These are phyloP conservation scores for Strobilomyces dryophilus DNA, from an alignment of 768 basidiomycete species.

Conservation along the genomic window DNA sequence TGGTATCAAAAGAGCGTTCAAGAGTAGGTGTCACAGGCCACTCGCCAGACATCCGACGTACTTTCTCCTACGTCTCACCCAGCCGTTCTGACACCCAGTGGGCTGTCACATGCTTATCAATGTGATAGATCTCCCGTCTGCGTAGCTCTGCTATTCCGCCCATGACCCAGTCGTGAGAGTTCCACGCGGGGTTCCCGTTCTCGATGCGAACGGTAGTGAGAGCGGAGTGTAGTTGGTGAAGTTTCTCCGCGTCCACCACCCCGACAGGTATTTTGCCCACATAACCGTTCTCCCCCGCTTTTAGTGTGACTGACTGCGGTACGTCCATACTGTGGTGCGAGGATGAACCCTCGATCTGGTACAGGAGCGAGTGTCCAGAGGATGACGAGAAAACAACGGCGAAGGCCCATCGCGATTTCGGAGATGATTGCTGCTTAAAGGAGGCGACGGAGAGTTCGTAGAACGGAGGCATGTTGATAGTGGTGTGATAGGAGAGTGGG, in stretches of 20 bases:
- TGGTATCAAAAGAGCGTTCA: constrained; percentile 21
- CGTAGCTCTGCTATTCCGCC: constrained; percentile 28
- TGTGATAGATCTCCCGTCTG: constrained; percentile 24
- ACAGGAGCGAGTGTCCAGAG: constrained; percentile 28
- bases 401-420: constrained; percentile 24
- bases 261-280: constrained; percentile 21
- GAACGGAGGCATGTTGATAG: constrained; percentile 28
- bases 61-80: constrained; percentile 21
- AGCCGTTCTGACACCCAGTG: constrained; percentile 30
- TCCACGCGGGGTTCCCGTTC: constrained; percentile 27
- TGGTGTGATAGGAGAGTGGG: neutral
- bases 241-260: constrained; percentile 25
- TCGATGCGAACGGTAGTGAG: constrained; percentile 25
- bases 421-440: constrained; percentile 20
- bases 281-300: constrained; percentile 28
- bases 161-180: constrained; percentile 29
- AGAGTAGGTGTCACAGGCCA: constrained; percentile 6
- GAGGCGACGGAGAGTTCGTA: constrained; percentile 31
- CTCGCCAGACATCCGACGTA: neutral
- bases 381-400: constrained; percentile 26
- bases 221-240: constrained; percentile 26
- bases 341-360: constrained; percentile 27
- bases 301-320: constrained; percentile 31
- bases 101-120: constrained; percentile 28
- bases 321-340: constrained; percentile 30